Conservation (phyloP, 768 basidiomycete species). For the Mrakia gelida region DNA sequence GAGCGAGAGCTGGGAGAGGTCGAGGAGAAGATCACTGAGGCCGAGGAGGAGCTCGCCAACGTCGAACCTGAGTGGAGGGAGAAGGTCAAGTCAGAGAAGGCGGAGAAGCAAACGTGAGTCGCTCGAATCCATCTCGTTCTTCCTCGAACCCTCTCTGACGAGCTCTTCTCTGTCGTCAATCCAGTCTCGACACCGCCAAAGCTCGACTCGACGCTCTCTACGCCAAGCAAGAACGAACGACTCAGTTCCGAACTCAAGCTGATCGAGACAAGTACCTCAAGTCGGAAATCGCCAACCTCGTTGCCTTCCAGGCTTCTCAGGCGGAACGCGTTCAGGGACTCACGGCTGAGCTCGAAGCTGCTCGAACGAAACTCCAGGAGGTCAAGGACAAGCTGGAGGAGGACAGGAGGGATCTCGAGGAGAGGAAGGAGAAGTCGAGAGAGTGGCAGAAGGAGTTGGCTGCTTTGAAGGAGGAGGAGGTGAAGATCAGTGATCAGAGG, state of each 20-base stretch:
- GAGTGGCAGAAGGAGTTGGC: conserved; percentile 58
- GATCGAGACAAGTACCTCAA: conserved; percentile 79
- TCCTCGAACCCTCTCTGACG: not conserved
- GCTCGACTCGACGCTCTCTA: conserved; percentile 69
- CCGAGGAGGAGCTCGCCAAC: conserved; percentile 59
- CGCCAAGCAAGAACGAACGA: conserved; percentile 83
- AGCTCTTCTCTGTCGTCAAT: not conserved
- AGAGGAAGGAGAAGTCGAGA: conserved; percentile 56
- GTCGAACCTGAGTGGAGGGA: conserved; percentile 67
- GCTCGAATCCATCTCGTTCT: not conserved
- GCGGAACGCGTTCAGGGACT: conserved; percentile 55
- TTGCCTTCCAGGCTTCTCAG: conserved; percentile 56
- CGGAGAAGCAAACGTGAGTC: conserved; percentile 51
- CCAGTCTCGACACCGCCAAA: conserved; percentile 65
- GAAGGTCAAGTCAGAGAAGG: conserved; percentile 49
- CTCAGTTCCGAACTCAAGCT: conserved; percentile 72
- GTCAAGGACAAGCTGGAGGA: conserved; percentile 52
- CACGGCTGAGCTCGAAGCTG: conserved; percentile 39
- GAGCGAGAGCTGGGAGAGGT: conserved; percentile 62
- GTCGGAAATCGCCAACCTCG: conserved; percentile 70
- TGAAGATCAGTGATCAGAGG: conserved; percentile 64
- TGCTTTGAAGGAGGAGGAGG: conserved; percentile 53
- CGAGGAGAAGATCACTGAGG: conserved; percentile 58
- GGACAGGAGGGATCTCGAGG: conserved; percentile 55
- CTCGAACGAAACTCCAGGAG: conserved; percentile 47